phyloP scores from a whole-genome alignment of 1,139 yeast genomes.

The Saccharomycopsis hybrid region DNA sequence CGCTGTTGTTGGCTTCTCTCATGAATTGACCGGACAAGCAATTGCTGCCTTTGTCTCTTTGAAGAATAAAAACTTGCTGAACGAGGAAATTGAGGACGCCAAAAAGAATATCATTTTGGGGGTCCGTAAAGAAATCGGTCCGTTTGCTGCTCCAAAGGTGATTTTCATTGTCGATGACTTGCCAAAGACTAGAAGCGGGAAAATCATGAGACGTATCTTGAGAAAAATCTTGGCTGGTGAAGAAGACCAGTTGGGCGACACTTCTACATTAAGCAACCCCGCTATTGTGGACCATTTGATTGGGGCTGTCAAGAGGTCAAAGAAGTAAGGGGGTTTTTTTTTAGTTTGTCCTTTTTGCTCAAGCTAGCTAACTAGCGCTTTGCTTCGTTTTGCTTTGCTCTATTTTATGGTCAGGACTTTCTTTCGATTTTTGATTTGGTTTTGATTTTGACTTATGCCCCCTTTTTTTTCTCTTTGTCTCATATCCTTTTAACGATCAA shows the following conservation, averaged over 20 bases:
- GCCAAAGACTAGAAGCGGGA: conserved; percentile 97
- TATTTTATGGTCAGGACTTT: too few species aligned
- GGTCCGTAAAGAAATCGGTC: conserved; percentile 63
- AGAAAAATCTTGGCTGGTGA: conserved; percentile 88
- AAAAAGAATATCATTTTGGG: conserved; percentile 19
- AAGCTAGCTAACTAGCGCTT: too few species aligned
- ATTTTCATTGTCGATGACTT: conserved; percentile 82
- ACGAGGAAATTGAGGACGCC: conserved; percentile 13
- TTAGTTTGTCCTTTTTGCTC: too few species aligned
- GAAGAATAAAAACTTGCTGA: conserved; percentile 36
- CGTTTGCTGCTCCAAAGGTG: conserved; percentile 96
- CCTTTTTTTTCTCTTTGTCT: too few species aligned
- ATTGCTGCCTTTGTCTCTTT: conserved; percentile 90
- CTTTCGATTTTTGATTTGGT: too few species aligned
- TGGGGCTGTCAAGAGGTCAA: conserved; percentile 26
- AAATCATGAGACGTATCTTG: conserved; percentile 96
- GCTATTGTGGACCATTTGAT: conserved; percentile 77
- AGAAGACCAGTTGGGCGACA: conserved; percentile 90
- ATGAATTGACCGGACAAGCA: conserved; percentile 96
- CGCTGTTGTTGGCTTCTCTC: conserved; percentile 92
- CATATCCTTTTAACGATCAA: too few species aligned
- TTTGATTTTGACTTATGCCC: too few species aligned
- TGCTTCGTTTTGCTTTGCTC: too few species aligned
- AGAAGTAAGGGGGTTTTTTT: conserved; percentile 9
- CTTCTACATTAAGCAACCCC: conserved; percentile 86